Percentiles rank a stretch among this genome's conserved stretches.
These are phyloP conservation scores for Xylariaceae sp. DNA, from an alignment of 2,329 filamentous ascomycete species.

Conservation along the genomic window DNA sequence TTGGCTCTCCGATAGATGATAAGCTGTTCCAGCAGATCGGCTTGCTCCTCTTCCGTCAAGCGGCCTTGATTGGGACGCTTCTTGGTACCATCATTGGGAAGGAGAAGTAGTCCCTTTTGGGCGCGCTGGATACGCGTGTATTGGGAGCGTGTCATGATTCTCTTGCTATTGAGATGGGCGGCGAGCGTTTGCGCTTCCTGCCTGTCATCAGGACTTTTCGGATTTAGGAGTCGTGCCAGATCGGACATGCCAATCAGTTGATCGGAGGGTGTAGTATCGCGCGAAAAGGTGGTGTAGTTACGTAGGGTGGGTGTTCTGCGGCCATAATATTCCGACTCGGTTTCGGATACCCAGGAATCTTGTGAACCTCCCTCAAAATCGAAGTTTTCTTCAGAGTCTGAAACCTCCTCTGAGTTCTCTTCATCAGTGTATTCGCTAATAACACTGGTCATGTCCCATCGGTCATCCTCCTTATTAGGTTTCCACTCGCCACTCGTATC, in stretches of 20 bases:
- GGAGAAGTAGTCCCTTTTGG: conserved; percentile 65
- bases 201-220: conserved; percentile 68
- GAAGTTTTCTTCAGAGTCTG: too few species aligned
- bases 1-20: conserved; percentile 47
- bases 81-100: conserved; percentile 41
- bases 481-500: conserved; percentile 77
- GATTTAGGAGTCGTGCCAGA: conserved; percentile 76
- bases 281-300: conserved; percentile 44
- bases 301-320: conserved; percentile 69
- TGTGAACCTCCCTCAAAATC: too few species aligned
- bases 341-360: too few species aligned
- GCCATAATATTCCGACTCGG: conserved; percentile 41
- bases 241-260: conserved; percentile 60
- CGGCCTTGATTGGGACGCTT: conserved; percentile 28
- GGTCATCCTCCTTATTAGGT: conserved; percentile 48
- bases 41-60: conserved; percentile 54
- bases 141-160: conserved; percentile 74
- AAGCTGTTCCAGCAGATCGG: conserved; percentile 55
- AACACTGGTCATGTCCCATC: conserved; percentile 74
- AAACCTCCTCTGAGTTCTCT: conserved; percentile 39
- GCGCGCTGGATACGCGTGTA: conserved; percentile 64
- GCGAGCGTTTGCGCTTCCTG: conserved; percentile 78
- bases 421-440: conserved; percentile 46
- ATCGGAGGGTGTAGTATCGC: conserved; percentile 57
- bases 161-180: conserved; percentile 66